Percentiles rank a stretch among this genome's conserved stretches.
These are phyloP conservation scores for Rhodotorula sp. DNA, from an alignment of 1,284 basidiomycete genomes.

Conservation along the genomic window DNA sequence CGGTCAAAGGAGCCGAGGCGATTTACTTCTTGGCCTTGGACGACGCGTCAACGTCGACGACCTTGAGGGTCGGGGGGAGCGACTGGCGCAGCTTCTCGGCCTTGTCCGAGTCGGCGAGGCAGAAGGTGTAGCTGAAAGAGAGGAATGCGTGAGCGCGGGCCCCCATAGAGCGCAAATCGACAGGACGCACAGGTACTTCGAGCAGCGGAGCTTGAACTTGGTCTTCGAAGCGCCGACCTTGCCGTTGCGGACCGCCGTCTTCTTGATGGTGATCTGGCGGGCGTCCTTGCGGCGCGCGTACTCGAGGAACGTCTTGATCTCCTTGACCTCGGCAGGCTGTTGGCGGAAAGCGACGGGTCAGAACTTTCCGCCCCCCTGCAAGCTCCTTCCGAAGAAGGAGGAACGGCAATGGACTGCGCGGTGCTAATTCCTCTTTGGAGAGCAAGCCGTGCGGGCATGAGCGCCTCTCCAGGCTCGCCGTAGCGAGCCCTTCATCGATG, in stretches of 20 bases:
- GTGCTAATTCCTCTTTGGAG: neutral
- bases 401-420: slow-evolving; percentile 29
- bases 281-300: slow-evolving; percentile 79
- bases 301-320: slow-evolving; percentile 99
- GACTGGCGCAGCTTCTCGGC: slow-evolving; percentile 97
- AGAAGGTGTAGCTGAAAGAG: slow-evolving; percentile 92
- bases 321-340: slow-evolving; percentile 94
- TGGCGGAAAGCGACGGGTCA: neutral
- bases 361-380: neutral
- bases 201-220: slow-evolving; percentile 99
- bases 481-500: no score
- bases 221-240: slow-evolving; percentile 59
- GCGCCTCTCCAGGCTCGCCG: neutral
- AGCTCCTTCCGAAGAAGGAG: neutral
- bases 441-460: slow-evolving; percentile 6
- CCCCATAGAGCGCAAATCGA: slow-evolving; percentile 74
- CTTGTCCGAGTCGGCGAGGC: slow-evolving; percentile 94
- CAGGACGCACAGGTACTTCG: slow-evolving; percentile 94
- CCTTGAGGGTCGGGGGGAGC: slow-evolving; percentile 67
- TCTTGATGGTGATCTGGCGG: slow-evolving; percentile 48
- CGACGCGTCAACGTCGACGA: slow-evolving; percentile 43
- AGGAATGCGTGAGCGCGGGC: neutral
- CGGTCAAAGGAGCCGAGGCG: neutral
- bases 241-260: slow-evolving; percentile 33
- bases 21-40: slow-evolving; percentile 43